phyloP scores from a whole-genome alignment of 352 stramenopile genomes.

The Globisporangium acanthophoron region DNA sequence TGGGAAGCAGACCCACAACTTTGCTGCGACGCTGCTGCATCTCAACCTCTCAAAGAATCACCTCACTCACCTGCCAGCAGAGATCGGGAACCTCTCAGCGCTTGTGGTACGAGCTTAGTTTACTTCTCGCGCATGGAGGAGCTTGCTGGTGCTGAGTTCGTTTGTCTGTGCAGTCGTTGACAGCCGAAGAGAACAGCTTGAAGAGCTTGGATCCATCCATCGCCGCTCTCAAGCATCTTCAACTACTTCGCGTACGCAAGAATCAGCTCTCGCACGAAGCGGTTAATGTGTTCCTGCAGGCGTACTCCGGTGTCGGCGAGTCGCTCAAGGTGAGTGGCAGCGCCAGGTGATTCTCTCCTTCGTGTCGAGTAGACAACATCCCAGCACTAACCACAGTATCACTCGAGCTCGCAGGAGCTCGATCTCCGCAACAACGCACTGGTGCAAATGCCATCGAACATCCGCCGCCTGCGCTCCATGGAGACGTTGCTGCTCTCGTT shows the following conservation, averaged over 20 bases:
- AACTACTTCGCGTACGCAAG: slow-evolving; percentile 66
- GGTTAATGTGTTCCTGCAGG: slow-evolving; percentile 35
- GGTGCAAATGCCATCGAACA: slow-evolving; percentile 26
- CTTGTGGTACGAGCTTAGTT: slow-evolving; percentile 29
- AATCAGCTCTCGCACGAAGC: slow-evolving; percentile 52
- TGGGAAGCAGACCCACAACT: slow-evolving; percentile 24
- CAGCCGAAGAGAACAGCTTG: slow-evolving; percentile 61
- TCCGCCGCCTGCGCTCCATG: slow-evolving; percentile 32
- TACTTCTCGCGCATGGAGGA: neutral
- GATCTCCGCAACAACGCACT: slow-evolving; percentile 73
- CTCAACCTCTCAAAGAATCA: slow-evolving; percentile 71
- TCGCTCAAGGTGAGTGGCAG: slow-evolving; percentile 24
- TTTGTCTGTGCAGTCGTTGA: slow-evolving; percentile 37
- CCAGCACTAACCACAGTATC: neutral
- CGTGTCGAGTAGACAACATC: neutral
- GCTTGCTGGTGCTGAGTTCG: neutral
- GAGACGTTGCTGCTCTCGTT: slow-evolving; percentile 65
- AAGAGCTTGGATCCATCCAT: slow-evolving; percentile 38
- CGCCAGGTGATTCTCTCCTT: neutral
- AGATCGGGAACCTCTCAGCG: slow-evolving; percentile 36
- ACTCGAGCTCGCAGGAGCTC: slow-evolving; percentile 34
- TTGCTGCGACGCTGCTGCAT: slow-evolving; percentile 45
- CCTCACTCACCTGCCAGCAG: slow-evolving; percentile 31
- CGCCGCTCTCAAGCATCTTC: slow-evolving; percentile 35
- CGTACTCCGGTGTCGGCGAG: slow-evolving; percentile 9